Base-by-base conservation (phyloP, 139 green algal species). In the Nannochloris sp. region DNA sequence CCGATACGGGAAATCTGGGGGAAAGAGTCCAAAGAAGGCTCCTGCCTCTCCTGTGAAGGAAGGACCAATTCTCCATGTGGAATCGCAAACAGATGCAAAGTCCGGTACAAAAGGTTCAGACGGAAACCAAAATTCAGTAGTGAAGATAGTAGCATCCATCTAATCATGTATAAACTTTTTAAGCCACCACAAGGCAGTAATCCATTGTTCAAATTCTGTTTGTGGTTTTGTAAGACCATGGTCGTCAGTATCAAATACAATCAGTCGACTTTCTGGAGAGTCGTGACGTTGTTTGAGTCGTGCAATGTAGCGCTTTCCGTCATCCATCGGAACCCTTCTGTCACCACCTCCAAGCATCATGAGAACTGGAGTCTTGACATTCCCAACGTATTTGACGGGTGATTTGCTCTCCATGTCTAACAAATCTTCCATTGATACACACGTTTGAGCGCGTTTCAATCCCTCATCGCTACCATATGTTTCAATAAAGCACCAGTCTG, bases 401-500 rank as follows among this genome's bases (percentile, higher is more conserved):
- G 89, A 96, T 5, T 76, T 56, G 2, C 44, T 58, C 2, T 46
- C 63, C 56, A 96, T 85, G 29, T 56, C 49, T 14, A 74, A 62
- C 46, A 97, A 44, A 49, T 94, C 84, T 2, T 84, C 79, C 2
- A 72, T 49, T 4, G 50, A 74, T 26, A 89, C 85, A 26, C 63
- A 40, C 1, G 77, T 61, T 6, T 44, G 80, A 77, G 74, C 85
- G 68, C 77, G 84, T 56, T 29, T 44, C 29, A 8, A 51, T 36
- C 44, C 63, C 43, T 63, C 80, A 74, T 86, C 61, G n/a, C 46
- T 71, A 25, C 90, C 91, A 49, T 83, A 84, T 9, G 74, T 75
- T 77, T 97, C 91, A 46, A 92, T 76, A 58, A 79, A 96, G 72
- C 77, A 88, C 91, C 91, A 97, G 71, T 97, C 91, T 12, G 90